Conservation (phyloP, 2,329 filamentous ascomycete genomes). For the Exophiala sp. region DNA sequence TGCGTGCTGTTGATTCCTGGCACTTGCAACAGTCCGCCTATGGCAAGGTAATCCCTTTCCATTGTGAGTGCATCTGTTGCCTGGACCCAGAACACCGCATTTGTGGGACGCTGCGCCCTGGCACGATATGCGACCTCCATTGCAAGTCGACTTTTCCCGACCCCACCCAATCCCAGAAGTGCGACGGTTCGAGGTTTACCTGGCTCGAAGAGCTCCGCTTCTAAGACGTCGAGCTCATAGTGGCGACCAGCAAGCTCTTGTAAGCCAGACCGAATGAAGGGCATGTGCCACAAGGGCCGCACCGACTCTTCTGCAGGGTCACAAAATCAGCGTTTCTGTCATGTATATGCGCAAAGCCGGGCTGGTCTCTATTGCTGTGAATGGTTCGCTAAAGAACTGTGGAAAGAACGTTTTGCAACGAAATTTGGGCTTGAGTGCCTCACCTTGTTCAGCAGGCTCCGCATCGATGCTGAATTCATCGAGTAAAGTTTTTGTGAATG, state of each 20-base stretch:
- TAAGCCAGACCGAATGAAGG: slow-evolving; percentile 14
- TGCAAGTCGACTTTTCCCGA: slow-evolving; percentile 31
- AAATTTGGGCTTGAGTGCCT: not conserved
- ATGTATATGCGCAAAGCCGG: not conserved
- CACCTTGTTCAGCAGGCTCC: not conserved
- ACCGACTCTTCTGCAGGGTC: not conserved
- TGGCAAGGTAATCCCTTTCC: slow-evolving; percentile 9
- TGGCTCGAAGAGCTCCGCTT: slow-evolving; percentile 1
- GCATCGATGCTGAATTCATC: not conserved
- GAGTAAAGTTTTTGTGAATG: slow-evolving; percentile 21
- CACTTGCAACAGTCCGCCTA: slow-evolving; percentile 8
- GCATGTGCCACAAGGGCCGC: slow-evolving; percentile 14
- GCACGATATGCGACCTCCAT: slow-evolving; percentile 21
- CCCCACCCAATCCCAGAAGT: slow-evolving; percentile 26
- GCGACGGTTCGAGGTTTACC: slow-evolving; percentile 3
- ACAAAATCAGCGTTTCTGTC: not conserved
- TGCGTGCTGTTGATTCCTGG: slow-evolving; percentile 6
- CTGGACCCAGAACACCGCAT: slow-evolving; percentile 19
- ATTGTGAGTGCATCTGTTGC: slow-evolving; percentile 3
- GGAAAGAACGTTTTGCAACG: not conserved
- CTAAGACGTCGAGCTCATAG: slow-evolving; percentile 3
- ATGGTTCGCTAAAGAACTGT: too few species aligned
- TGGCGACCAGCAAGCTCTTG: slow-evolving; percentile 15
- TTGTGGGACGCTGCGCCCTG: not conserved
- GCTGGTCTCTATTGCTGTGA: not conserved